phyloP scores from a whole-genome alignment of 1,139 yeast genomes.

The Debaryomyces nepalensis region DNA sequence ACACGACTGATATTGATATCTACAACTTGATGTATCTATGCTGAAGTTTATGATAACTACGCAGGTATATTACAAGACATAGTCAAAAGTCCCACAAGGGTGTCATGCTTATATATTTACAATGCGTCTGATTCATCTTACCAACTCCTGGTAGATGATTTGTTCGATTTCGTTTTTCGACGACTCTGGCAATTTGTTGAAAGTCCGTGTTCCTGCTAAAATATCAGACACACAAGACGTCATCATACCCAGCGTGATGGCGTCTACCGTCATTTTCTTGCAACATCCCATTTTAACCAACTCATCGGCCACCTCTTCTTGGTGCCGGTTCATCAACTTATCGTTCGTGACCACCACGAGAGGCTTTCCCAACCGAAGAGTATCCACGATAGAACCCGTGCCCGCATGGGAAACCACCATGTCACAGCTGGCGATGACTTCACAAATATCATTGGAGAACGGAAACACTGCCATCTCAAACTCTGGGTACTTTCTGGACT shows the following conservation, averaged over 20 bases:
- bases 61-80: background rate
- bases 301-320: conserved; percentile 71
- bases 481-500: conserved; percentile 12
- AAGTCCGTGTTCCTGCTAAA: conserved; percentile 2
- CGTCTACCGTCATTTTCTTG: conserved; percentile 13
- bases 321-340: conserved; percentile 83
- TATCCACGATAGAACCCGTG: conserved; percentile 88
- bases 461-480: conserved; percentile 44
- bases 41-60: background rate
- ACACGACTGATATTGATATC: background rate
- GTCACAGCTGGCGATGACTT: conserved; percentile 46
- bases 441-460: conserved; percentile 47
- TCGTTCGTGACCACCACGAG: conserved; percentile 75
- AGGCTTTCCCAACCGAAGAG: conserved; percentile 58
- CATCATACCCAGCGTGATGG: conserved; percentile 9
- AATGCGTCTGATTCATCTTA: background rate
- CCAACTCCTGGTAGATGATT: conserved; percentile 7
- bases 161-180: conserved; percentile 3
- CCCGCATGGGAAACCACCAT: conserved; percentile 90
- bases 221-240: conserved; percentile 7
- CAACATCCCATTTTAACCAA: conserved; percentile 38
- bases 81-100: background rate
- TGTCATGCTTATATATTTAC: background rate
- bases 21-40: background rate
- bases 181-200: conserved; percentile 8